Conservation (phyloP, 129 eudicot species). For the Flaveria trinervia region DNA sequence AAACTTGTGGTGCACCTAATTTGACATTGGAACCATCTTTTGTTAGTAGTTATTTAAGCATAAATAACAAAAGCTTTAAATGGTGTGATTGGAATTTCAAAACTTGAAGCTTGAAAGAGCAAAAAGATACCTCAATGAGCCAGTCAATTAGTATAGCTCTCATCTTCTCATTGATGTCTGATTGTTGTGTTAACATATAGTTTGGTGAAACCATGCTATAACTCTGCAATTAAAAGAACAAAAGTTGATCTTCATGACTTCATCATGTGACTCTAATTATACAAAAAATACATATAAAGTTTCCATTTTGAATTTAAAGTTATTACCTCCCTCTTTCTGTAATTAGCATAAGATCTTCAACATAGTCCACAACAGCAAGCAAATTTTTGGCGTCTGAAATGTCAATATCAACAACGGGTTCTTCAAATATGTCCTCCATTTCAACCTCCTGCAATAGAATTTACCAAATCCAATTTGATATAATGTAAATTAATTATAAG, state of each 20-base stretch:
- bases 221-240: slow-evolving; percentile 39
- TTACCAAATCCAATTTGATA: not conserved
- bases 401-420: slow-evolving; percentile 64
- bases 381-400: slow-evolving; percentile 55
- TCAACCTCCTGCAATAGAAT: slow-evolving; percentile 50
- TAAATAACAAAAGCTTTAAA: not conserved
- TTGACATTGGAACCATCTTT: slow-evolving; percentile 12
- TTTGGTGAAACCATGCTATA: slow-evolving; percentile 61
- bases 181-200: slow-evolving; percentile 66
- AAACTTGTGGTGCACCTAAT: slow-evolving; percentile 91
- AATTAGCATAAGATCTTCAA: slow-evolving; percentile 70
- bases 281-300: not conserved
- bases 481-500: not conserved
- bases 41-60: not conserved
- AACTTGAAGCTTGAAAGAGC: not conserved
- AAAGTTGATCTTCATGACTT: not conserved
- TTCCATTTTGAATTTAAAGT: not conserved
- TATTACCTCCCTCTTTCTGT: slow-evolving; percentile 75
- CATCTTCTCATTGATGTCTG: slow-evolving; percentile 84
- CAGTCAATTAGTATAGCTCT: slow-evolving; percentile 89
- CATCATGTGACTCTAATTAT: not conserved
- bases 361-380: slow-evolving; percentile 69
- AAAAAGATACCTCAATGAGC: slow-evolving; percentile 75
- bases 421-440: slow-evolving; percentile 85
- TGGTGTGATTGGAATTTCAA: slow-evolving; percentile 10